Base-by-base conservation (phyloP, 2,329 filamentous ascomycete genomes). In the Fusarium poae region DNA sequence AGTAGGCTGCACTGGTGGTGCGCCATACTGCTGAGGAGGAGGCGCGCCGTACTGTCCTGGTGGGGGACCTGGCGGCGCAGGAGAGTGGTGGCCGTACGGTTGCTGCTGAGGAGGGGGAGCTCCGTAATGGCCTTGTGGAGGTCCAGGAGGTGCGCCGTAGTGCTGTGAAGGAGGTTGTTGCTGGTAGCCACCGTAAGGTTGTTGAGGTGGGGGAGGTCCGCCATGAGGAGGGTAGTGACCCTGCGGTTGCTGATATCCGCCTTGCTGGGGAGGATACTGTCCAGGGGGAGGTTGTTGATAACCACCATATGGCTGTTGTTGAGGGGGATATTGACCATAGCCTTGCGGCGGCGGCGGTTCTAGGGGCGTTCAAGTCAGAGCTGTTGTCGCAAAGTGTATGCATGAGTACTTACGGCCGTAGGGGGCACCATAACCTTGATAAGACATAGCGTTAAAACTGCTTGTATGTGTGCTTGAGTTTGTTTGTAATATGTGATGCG, bases 1-100 rank as follows among this genome's bases (percentile, higher is more conserved):
- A 1, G 90, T 88, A 13, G 91, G 88, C 42, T 86, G 83, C 10
- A 72, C 70, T 39, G 74, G 79, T 29, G 79, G 82, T 5, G 82
- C 82, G 37, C 79, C 80, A 43, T 81, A 80, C 29, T 77, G 76
- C n/a, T 75, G 76, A 23, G 72, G 71, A 43, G 62, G 62, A 60
- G 70, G 76, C 12, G 76, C 75, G 9, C 79, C 77, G 54, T 82
- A 80, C 29, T 75, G 75, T 39, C 45, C 59, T 15, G 56, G 66
- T 9, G 67, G 67, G 21, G 73, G 75, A 39, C 44, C 58, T 12
- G 59, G 67, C 11, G 67, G 67, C 25, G 73, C 77, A 18, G 74
- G 76, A 25, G 74, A 72, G 37, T 77, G 66, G 18, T 62, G 62
- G 3, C 68, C 66, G 29, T 72, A 72, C 27, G 65, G 65, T 34